Base-by-base conservation (phyloP, 257 asterid species). In the Handroanthus guayacan region DNA sequence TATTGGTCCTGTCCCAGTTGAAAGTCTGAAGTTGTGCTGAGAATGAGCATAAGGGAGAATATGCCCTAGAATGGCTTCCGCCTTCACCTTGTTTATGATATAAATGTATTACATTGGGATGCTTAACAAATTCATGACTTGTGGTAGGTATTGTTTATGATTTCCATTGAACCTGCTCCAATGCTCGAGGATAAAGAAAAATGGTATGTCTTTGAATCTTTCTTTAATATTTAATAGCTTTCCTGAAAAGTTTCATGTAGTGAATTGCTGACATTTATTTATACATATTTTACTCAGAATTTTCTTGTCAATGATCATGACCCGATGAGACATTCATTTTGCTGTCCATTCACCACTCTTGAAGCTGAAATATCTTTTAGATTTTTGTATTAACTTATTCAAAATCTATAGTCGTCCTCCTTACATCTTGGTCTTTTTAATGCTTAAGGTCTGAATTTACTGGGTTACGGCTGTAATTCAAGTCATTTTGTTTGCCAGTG, bases 121-220 rank as follows among this genome's bases (percentile, higher is more conserved):
- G 75, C 80, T 79, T 80, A 63, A 80, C 75, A 74, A 75, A 12
- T 79, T 74, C 66, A 81, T 79, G 76, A 71, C 66, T 86, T 80
- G 79, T 86, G 82, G 61, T 78, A 95, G 99, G 99, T 95, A 63
- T 83, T 95, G 82, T 95, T 95, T 81, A 95, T 92, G 99, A 95
- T 92, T 78, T 92, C 98, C 67, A 90, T 79, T 60, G 99, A 95
- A 82, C 98, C 99, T 68, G 97, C 99, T 83, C 99, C 99, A 63
- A 95, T 92, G 99, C 99, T 95, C 13, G 98, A 92, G 85, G 99
- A 95, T 82, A 95, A 93, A 84, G 98, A 95, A 80, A 95, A 92
- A 84, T 95, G 99, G 99, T 92, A 73, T 72, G 90, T 74, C 84
- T 74, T 83, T 58, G 68, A 82, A 51, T 60, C 84, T 67, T 81